Percentiles rank a stretch among this genome's conserved stretches.
Evolutionary conservation across 305 asterid species (phyloP).

Genomic region (Fraxinus nigra): DNA sequence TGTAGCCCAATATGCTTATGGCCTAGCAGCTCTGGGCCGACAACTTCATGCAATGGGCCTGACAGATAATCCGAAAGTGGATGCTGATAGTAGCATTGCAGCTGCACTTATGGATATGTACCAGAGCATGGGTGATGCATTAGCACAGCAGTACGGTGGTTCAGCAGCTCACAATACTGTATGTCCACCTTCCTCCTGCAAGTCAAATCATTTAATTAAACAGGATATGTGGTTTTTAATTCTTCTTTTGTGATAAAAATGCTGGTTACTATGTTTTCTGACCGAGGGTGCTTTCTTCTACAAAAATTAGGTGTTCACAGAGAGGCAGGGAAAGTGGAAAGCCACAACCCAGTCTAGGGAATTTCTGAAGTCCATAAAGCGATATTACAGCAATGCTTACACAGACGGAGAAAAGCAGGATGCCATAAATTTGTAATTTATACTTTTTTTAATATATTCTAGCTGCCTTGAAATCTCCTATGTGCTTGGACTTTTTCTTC

Average conservation of each 20-base stretch:
- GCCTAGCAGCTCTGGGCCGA: conserved; percentile 88
- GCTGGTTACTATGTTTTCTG: not conserved
- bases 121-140: conserved; percentile 98
- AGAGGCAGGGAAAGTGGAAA: conserved; percentile 99
- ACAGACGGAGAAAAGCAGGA: conserved; percentile 99
- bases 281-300: conserved; percentile 26
- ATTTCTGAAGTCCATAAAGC: conserved; percentile 87
- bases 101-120: conserved; percentile 99
- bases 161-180: conserved; percentile 98
- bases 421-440: conserved; percentile 86
- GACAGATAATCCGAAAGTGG: conserved; percentile 83
- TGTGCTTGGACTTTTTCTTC: conserved; percentile 8
- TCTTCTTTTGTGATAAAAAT: not conserved
- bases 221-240: not conserved
- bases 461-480: conserved; percentile 4
- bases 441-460: conserved; percentile 18
- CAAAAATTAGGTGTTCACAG: conserved; percentile 74
- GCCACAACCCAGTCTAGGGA: conserved; percentile 98
- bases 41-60: conserved; percentile 91
- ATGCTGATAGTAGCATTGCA: conserved; percentile 94
- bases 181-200: conserved; percentile 25
- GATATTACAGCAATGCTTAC: conserved; percentile 96
- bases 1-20: conserved; percentile 97
- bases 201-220: conserved; percentile 14
- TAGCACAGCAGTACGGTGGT: conserved; percentile 99